Evolutionary conservation across 2,329 filamentous ascomycete genomes (phyloP).

Genomic region (Cyphellophora attinorum): DNA sequence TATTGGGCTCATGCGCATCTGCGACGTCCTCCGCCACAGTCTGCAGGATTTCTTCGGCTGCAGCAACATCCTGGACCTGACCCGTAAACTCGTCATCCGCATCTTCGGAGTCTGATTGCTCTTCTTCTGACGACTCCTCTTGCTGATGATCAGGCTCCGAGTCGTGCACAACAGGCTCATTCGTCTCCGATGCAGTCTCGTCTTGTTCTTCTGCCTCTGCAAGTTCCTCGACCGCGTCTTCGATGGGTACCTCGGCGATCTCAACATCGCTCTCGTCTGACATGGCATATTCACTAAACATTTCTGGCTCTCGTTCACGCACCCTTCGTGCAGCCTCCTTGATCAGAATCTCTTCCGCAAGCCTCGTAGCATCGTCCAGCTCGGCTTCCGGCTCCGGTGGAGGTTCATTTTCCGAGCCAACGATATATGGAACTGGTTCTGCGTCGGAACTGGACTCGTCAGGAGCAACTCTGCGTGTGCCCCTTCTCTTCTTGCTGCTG

Average conservation of each 20-base stretch:
- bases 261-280: conserved; percentile 7
- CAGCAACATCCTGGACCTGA: no score
- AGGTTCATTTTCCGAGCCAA: not conserved
- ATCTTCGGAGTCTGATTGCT: no score
- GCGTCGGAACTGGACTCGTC: not conserved
- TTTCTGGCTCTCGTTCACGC: conserved; percentile 14
- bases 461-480: conserved; percentile 1
- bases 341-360: not conserved
- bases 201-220: not conserved
- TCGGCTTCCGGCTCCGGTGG: not conserved
- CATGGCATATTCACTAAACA: conserved; percentile 14
- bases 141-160: no score
- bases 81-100: no score
- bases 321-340: conserved; percentile 5
- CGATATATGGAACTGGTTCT: not conserved
- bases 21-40: no score
- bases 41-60: no score
- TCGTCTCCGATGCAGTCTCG: no score
- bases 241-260: not conserved
- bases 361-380: not conserved
- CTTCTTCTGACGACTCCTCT: no score
- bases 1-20: not conserved
- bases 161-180: no score
- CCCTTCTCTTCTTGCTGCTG: conserved; percentile 4
- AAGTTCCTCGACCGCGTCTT: not conserved